These are phyloP conservation scores for Chlorociboria aeruginascens DNA, from an alignment of 495 filamentous ascomycete genomes.

Conservation along the genomic window DNA sequence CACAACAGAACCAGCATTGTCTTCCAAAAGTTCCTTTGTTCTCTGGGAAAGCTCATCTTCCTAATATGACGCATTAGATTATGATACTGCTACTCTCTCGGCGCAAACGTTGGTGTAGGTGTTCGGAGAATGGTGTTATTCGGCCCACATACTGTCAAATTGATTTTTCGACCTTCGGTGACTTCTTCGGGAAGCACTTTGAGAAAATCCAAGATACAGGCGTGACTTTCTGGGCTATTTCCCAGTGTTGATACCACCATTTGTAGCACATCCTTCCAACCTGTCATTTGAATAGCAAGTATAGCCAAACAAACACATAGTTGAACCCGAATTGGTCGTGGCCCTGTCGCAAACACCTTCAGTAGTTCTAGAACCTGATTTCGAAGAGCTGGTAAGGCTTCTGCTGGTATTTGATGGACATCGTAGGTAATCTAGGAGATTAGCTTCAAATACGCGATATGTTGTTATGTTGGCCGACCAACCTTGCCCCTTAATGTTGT, in stretches of 20 bases:
- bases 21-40: slow-evolving; percentile 76
- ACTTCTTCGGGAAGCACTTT: slow-evolving; percentile 97
- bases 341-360: slow-evolving; percentile 64
- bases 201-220: slow-evolving; percentile 88
- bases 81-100: slow-evolving; percentile 31
- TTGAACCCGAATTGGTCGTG: slow-evolving; percentile 85
- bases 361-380: slow-evolving; percentile 73
- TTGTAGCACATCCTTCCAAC: slow-evolving; percentile 88
- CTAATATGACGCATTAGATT: slow-evolving; percentile 51
- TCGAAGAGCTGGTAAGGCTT: slow-evolving; percentile 62
- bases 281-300: slow-evolving; percentile 87
- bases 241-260: slow-evolving; percentile 71
- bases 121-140: slow-evolving; percentile 35
- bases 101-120: slow-evolving; percentile 25
- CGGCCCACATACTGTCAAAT: slow-evolving; percentile 83
- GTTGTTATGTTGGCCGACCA: slow-evolving; percentile 17
- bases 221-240: slow-evolving; percentile 57
- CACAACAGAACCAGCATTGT: slow-evolving; percentile 82
- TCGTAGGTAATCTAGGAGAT: slow-evolving; percentile 62
- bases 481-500: slow-evolving; percentile 98
- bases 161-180: slow-evolving; percentile 97
- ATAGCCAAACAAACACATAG: slow-evolving; percentile 90
- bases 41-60: slow-evolving; percentile 81
- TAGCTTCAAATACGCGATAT: not conserved
- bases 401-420: slow-evolving; percentile 70